Conservation (phyloP, 75 land plant species). For the Sequoiadendron giganteum region DNA sequence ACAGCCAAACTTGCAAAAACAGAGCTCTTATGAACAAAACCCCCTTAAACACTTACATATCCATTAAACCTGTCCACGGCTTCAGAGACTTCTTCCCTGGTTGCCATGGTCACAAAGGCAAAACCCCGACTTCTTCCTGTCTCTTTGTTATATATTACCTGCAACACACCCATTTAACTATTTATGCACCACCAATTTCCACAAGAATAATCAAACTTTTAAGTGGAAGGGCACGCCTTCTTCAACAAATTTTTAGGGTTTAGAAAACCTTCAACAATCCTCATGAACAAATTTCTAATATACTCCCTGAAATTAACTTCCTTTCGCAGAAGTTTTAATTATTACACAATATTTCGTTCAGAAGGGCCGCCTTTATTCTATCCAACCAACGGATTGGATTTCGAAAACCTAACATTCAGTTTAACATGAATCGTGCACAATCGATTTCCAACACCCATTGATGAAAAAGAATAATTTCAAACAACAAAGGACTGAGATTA, state of each 20-base stretch:
- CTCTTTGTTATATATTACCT: conserved; percentile 38
- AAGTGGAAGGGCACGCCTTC: no score
- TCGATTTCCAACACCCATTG: background rate
- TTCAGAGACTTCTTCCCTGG: conserved; percentile 19
- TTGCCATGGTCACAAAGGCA: conserved; percentile 35
- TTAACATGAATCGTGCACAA: no score
- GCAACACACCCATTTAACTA: conserved; percentile 10
- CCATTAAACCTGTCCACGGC: conserved; percentile 31
- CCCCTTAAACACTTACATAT: background rate
- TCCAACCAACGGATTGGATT: no score
- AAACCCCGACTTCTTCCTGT: conserved; percentile 44
- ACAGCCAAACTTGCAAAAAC: background rate
- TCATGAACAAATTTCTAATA: background rate
- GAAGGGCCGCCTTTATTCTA: no score
- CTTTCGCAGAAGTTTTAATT: background rate
- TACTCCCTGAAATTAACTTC: background rate
- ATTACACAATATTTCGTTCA: background rate
- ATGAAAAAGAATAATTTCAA: background rate
- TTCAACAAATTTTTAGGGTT: background rate
- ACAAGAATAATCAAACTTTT: background rate
- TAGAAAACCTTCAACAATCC: background rate
- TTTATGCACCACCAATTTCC: background rate
- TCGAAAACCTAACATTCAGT: no score
- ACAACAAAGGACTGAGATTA: background rate
- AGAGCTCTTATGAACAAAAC: background rate